A percentile compares a stretch with the other conserved stretches of the same genome.
Evolutionary conservation across 257 asterid genomes (phyloP).

Genomic region (Galeopsis tetrahit): DNA sequence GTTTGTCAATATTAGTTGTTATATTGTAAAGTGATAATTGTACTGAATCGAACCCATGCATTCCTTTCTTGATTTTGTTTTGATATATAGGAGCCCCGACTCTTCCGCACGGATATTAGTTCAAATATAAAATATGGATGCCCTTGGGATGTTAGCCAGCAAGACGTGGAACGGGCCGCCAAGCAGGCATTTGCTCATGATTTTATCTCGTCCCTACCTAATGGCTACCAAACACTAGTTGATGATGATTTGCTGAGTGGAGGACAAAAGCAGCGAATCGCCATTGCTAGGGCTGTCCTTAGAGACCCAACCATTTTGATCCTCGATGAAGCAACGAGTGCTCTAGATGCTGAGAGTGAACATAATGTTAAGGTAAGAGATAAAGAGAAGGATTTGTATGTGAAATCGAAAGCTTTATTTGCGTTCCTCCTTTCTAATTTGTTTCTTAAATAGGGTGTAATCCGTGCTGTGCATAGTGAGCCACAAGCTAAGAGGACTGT

Average conservation of each 20-base stretch:
- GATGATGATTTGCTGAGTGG: constrained; percentile 98
- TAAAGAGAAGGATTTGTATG: constrained; percentile 10
- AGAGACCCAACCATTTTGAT: constrained; percentile 87
- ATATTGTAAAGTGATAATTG: not conserved
- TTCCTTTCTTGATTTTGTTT: constrained; percentile 13
- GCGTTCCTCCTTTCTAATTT: constrained; percentile 29
- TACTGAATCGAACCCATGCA: constrained; percentile 11
- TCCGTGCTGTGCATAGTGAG: constrained; percentile 66
- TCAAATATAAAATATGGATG: constrained; percentile 94
- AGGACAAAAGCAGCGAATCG: constrained; percentile 96
- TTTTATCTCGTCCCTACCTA: constrained; percentile 75
- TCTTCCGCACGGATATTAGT: constrained; percentile 80
- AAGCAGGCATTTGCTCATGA: constrained; percentile 92
- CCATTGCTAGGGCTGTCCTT: constrained; percentile 91
- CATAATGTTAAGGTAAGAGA: constrained; percentile 78
- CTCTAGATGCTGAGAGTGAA: constrained; percentile 96
- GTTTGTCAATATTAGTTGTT: no score
- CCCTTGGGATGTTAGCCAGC: constrained; percentile 61
- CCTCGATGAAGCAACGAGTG: constrained; percentile 98
- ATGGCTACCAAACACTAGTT: constrained; percentile 86
- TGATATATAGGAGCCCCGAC: constrained; percentile 79
- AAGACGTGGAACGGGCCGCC: constrained; percentile 88
- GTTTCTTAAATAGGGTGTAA: constrained; percentile 60
- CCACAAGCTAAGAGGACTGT: constrained; percentile 68
- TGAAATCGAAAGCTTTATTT: constrained; percentile 6